Evolutionary conservation across 352 stramenopile genomes (phyloP).

Genomic region (Thraustochytrium sp.): DNA sequence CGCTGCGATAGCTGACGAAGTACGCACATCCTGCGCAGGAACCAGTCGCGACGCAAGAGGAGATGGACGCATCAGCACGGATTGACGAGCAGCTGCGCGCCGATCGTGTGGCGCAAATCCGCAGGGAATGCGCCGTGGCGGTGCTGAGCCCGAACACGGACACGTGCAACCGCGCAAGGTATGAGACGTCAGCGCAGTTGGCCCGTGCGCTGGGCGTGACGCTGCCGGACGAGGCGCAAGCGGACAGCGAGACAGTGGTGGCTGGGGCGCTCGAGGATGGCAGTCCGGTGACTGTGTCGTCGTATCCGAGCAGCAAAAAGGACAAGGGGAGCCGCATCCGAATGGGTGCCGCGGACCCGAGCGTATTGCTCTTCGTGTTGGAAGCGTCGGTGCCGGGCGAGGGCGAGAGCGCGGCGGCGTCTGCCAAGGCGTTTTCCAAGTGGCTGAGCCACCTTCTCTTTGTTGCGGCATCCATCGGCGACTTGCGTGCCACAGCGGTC

Average conservation of each 20-base stretch:
- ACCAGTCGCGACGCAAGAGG: neutral
- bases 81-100: conserved; percentile 28
- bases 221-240: neutral
- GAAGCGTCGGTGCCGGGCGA: too few species aligned
- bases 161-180: neutral
- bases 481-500: neutral
- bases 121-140: neutral
- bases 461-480: neutral
- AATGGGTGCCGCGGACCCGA: conserved; percentile 9
- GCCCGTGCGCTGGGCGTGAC: neutral
- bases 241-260: neutral
- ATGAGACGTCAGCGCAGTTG: neutral
- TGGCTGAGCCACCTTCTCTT: conserved; percentile 33
- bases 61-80: neutral
- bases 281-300: neutral
- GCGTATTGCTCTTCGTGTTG: conserved; percentile 17
- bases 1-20: too few species aligned
- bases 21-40: too few species aligned
- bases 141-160: neutral
- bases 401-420: neutral
- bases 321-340: neutral
- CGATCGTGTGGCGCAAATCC: conserved; percentile 1
- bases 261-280: neutral
- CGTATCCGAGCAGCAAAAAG: neutral
- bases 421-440: neutral